Conservation (phyloP, 768 basidiomycete species). For the Hericium erinaceus region DNA sequence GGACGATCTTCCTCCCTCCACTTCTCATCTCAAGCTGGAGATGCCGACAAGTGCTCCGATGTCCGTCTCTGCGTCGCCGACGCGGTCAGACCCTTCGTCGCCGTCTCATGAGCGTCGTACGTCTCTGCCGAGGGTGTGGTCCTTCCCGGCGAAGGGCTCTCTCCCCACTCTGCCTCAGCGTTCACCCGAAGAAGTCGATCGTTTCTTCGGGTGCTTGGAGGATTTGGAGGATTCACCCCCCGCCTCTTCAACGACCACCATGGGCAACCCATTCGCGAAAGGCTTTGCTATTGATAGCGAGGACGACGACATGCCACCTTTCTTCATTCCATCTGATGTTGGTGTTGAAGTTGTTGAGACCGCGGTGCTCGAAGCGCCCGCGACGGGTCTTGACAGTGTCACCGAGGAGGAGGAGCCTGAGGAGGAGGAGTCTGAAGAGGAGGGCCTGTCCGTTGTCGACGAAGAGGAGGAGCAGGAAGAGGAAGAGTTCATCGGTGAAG, state of each 20-base stretch:
- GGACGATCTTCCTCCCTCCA: constrained; percentile 21
- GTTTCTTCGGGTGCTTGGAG: constrained; percentile 66
- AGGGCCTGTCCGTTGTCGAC: constrained; percentile 26
- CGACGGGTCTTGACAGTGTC: constrained; percentile 22
- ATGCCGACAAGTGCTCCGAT: constrained; percentile 6
- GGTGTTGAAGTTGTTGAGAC: constrained; percentile 24
- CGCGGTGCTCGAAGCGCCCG: constrained; percentile 27
- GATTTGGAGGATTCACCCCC: constrained; percentile 42
- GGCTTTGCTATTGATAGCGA: constrained; percentile 36
- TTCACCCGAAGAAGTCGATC: constrained; percentile 47
- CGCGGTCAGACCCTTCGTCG: constrained; percentile 10
- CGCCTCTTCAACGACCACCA: constrained; percentile 27
- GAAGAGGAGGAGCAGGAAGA: constrained; percentile 41
- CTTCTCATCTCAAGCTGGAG: constrained; percentile 20
- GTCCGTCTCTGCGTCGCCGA: constrained; percentile 24
- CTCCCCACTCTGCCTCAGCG: constrained; percentile 16
- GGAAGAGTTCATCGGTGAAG: constrained; percentile 41
- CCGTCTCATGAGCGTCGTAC: constrained; percentile 23
- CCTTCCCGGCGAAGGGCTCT: constrained; percentile 31
- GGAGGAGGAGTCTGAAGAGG: neutral
- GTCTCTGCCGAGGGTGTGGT: constrained; percentile 62
- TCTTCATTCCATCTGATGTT: constrained; percentile 37
- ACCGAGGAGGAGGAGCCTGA: neutral
- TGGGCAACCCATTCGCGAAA: constrained; percentile 49
- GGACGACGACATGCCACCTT: constrained; percentile 43